Base-by-base conservation (phyloP, 208 protist genomes). In the Acanthamoeba lenticulata region DNA sequence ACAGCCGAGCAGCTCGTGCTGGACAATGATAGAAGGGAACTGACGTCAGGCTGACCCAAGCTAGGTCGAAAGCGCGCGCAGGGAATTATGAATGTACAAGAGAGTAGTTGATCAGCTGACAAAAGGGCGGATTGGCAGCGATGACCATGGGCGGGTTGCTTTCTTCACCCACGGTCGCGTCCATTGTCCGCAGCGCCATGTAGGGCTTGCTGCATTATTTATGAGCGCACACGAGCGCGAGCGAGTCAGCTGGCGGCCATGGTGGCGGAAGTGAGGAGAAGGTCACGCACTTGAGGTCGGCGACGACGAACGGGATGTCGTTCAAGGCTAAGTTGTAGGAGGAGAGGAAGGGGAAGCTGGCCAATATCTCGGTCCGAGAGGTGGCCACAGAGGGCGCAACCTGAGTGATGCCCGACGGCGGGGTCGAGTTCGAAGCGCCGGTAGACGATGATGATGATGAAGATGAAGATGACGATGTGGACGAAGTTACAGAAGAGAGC, bases 1-100 rank as follows among this genome's bases (percentile, higher is more conserved):
- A 27, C 77, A 86, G 5, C 77, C 77, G 45, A 86, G 77, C 77
- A 86, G 77, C 29, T 86, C 77, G 29, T 86, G 77, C 77, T 86
- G 77, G 1, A 17, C 1, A 38, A 5, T 15, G 11, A 36, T 7
- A 32, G 7, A 62, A 17, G 9, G 55, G 21, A 13, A 9, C 24
- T 32, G 55, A 62, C 21, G 11, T 11, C 52, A 60, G 21, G 52
- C 52, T 27, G 11, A 11, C 11, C 11, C 11, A 21, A 60, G 21
- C 52, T 60, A 27, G 21, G 52, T 60, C 11, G 15, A 60, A 27
- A 11, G 52, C 52, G 21, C 52, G 21, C 21, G 15, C 15, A 60
- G 52, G 21, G 11, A 27, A 60, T 21, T 60, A 60, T 60, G 11
- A 60, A 60, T 27, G 21, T 60, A 86, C 77, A 15, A 86, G 13